Evolutionary conservation across 805 yeast species (phyloP), one percentile per base, ranked within the genome.

Genomic region (Pichia phayaonensis): DNA sequence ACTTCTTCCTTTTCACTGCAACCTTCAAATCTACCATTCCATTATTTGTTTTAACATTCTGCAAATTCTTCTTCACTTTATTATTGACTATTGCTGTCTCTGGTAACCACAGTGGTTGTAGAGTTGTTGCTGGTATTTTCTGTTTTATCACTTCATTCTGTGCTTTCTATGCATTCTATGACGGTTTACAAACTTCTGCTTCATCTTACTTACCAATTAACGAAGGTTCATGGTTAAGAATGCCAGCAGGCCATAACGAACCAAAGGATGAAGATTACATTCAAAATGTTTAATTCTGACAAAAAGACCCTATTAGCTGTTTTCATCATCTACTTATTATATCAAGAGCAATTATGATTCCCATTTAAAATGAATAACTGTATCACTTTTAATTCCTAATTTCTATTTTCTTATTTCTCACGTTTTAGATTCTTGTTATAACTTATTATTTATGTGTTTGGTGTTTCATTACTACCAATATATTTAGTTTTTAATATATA

Each of bases 1-100:
- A 75, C 36, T 69, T 72, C 50, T 54, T 75, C 52, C 64, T 74
- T 60, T 65, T 76, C 67, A 44, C 68, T 36, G 64, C 68, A 38
- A 73, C 79, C 2, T 63, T 72, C 53, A 77, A 73, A 57, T 68
- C 78, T 8, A 73, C 79, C 2, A 49, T 71, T 16, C 66, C 71
- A 42, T 63, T 73, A 51, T 61, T 67, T 52, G 59, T 54, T 6
- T 63, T 72, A 43, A 71, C 75, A 44, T 61, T 71, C 56, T 65
- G 64, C 50, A 68, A 73, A 51, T 69, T 71, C 61, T 62, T 72
- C 59, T 75, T 74, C 49, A 72, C 70, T 59, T 59, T 74, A 48
- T 54, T 71, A 41, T 64, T 72, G 54, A 71, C 75, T 36, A 73
- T 71, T 44, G 71, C 68, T 20, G 62, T 69, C 44, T 72, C 74